phyloP scores from a whole-genome alignment of 768 basidiomycete species.

The Tremella fuciformis region DNA sequence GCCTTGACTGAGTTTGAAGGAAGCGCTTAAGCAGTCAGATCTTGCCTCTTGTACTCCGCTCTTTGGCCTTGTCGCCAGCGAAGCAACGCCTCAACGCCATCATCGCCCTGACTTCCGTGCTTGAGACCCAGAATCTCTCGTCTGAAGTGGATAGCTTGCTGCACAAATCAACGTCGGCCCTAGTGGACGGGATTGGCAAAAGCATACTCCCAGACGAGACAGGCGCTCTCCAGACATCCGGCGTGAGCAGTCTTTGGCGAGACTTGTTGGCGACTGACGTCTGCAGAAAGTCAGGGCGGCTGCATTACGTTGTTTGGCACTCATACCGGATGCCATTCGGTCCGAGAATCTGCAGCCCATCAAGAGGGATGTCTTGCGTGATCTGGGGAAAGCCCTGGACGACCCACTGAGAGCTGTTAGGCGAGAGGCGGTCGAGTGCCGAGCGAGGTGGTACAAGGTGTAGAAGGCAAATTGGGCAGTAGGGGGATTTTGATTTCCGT shows the following conservation, averaged over 20 bases:
- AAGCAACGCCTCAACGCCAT: constrained; percentile 76
- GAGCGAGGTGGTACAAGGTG: constrained; percentile 54
- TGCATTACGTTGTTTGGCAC: constrained; percentile 70
- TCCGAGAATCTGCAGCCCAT: constrained; percentile 80
- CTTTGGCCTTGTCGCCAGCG: constrained; percentile 71
- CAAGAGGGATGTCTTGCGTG: constrained; percentile 69
- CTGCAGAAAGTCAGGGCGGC: constrained; percentile 69
- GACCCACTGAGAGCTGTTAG: constrained; percentile 84
- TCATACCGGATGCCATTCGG: constrained; percentile 71
- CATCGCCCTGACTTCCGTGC: constrained; percentile 69
- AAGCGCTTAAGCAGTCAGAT: constrained; percentile 58
- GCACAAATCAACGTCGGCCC: constrained; percentile 66
- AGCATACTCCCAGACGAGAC: constrained; percentile 52
- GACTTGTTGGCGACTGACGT: constrained; percentile 1
- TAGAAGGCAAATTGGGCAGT: neutral
- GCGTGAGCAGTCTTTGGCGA: constrained; percentile 19
- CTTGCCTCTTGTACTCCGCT: constrained; percentile 80
- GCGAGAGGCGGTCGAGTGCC: constrained; percentile 80
- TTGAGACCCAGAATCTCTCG: constrained; percentile 57
- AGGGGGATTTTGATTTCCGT: too few species aligned
- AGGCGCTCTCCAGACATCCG: constrained; percentile 22
- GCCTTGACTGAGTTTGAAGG: neutral
- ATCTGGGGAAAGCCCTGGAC: constrained; percentile 73
- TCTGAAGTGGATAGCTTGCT: constrained; percentile 53
- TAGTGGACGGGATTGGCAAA: constrained; percentile 70